Base-by-base conservation (phyloP, 208 protist genomes). In the Acanthamoeba lenticulata region DNA sequence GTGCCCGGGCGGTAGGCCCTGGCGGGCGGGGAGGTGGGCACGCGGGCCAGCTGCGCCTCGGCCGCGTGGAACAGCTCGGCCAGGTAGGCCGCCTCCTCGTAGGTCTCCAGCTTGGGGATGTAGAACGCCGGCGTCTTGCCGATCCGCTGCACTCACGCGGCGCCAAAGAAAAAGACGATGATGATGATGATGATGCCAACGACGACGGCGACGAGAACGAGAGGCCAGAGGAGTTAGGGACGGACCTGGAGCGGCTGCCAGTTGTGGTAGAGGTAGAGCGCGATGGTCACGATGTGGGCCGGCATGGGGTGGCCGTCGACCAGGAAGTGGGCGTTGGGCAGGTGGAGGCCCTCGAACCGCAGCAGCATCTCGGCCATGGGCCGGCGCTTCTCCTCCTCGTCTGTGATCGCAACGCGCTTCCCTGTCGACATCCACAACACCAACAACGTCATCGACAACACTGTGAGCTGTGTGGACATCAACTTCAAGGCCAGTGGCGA, bases 201-300 rank as follows among this genome's bases (percentile, higher is more conserved):
- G n/a, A n/a, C n/a, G n/a, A n/a, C n/a, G n/a, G n/a, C n/a, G n/a
- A n/a, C n/a, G n/a, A n/a, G n/a, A n/a, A n/a, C n/a, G n/a, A n/a
- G 52, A 60, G 11, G 52, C 11, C 52, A 27, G 21, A 60, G 52
- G 21, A 60, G 11, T 11, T 21, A 21, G 11, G 21, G 11, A 60
- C 52, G 52, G 7, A 88, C 77, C 42, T 88, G 40, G 38, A 91
- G 55, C 15, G 55, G 32, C 27, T 44, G 55, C 85, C 85, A 91
- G 85, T 91, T 91, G 52, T 91, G 85, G 57, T 72, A 91, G 24
- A 91, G 52, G 85, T 91, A 91, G n/a, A 91, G 85, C 21, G 85
- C 85, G 36, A 91, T 72, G 32, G 85, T 91, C 21, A 91, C 55
- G 57, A 91, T 60, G 85, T 91, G 85, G 42, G 85, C 85, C 36